Conservation (phyloP, 176 grass and related monocot genomes). For the Zea mays region Zm-B73-REFERENCE-NAM-5.0 NC_050102.1:113590501-113591000, state of each 20-base stretch:
- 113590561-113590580: not conserved
- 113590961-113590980: no score
- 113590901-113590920: no score
- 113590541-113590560: constrained; percentile 84
- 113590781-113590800: not conserved
- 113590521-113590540: constrained; percentile 44
- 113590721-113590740: constrained; percentile 39
- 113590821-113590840: not conserved
- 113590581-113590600: not conserved
- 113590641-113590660: not conserved
- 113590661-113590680: not conserved
- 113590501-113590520: constrained; percentile 64
- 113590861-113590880: no score
- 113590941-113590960: no score
- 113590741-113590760: constrained; percentile 54
- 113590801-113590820: constrained; percentile 43
- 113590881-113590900: no score
- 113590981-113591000: no score
- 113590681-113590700: constrained; percentile 60
- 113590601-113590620: not conserved
- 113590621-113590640: not conserved
- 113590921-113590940: no score
- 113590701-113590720: constrained; percentile 35
- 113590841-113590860: not conserved
- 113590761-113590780: not conserved